Evolutionary conservation across 768 basidiomycete species (phyloP).

Genomic region (Kockovaella imperatae): DNA sequence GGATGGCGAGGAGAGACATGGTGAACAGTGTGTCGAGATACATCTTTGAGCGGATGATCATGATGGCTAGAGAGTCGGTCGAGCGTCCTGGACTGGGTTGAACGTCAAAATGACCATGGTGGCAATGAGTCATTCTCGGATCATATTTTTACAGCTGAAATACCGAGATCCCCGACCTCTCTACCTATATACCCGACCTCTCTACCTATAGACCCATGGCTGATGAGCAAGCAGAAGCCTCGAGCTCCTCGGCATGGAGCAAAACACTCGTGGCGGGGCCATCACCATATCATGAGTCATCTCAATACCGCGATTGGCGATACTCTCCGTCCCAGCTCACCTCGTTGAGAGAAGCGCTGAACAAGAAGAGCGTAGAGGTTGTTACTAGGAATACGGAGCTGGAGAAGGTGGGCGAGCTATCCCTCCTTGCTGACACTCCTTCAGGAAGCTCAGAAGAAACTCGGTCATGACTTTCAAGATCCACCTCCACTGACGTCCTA

Average conservation of each 20-base stretch:
- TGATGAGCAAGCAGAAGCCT: too few relatives aligned
- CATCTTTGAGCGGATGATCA: conserved; percentile 5
- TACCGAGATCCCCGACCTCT: too few relatives aligned
- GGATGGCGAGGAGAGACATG: conserved; percentile 7
- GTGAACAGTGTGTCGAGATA: background rate
- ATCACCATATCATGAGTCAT: conserved; percentile 39
- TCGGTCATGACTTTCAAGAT: conserved; percentile 27
- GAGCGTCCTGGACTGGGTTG: background rate
- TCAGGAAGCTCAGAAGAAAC: conserved; percentile 23
- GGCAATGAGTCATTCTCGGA: too few relatives aligned
- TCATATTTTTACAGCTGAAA: too few relatives aligned
- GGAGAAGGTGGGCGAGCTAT: conserved; percentile 56
- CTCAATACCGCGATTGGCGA: conserved; percentile 70
- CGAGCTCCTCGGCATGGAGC: background rate
- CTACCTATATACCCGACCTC: too few relatives aligned
- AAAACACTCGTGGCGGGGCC: conserved; percentile 10
- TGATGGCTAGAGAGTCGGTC: background rate
- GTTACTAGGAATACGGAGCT: conserved; percentile 71
- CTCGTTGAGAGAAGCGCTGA: conserved; percentile 59
- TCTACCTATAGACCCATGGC: too few relatives aligned
- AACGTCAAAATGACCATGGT: too few relatives aligned
- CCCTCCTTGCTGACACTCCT: background rate
- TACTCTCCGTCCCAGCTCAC: conserved; percentile 65
- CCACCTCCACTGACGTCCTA: conserved; percentile 62
- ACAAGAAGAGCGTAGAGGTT: conserved; percentile 63